Evolutionary conservation across 306 rosid genomes (phyloP), one percentile per base, ranked within the genome.

Genomic region (Quercus engelmannii): DNA sequence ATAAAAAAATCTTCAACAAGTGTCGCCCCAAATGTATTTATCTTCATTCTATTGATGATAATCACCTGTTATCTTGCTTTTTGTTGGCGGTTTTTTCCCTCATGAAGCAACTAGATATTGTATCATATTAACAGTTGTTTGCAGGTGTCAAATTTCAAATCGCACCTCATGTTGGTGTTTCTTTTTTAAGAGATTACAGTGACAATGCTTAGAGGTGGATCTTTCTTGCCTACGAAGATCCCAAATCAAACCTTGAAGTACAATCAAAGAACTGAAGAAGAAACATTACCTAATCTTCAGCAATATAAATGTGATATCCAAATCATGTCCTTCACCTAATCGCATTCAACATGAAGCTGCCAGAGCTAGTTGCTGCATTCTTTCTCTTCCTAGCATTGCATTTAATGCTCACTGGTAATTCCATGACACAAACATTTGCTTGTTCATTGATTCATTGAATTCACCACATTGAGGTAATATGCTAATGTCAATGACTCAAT

Each of bases 241-340:
- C 81, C 86, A 79, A 82, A 70, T 73, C 85, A 75, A 85, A 77
- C 26, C 97, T 87, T 90, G 38, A 83, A 88, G 89, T 89, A 51
- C 86, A 92, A 88, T 87, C 74, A 35, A 90, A 92, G 46, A 41
- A 41, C 46, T 41, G 46, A 41, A 41, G 88, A 83, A 77, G 35
- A 72, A 31, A n/a, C 70, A 76, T 78, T 17, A 13, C 14, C 20
- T 63, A 71, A 65, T 58, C 64, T 56, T 77, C 56, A 49, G 9
- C 59, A 7, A 79, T 64, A 74, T 55, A 74, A 20, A 73, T 56
- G 59, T 74, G 63, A 81, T 75, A 30, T 55, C 65, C 63, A 68
- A 58, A 77, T 3, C 63, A 17, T 61, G 25, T 30, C 74, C 69
- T 79, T 43, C 64, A 69, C 81, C 31, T 63, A 43, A 20, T 77